These are phyloP conservation scores for Pseudogymnoascus verrucosus DNA, from an alignment of 2,329 filamentous ascomycete genomes.

Conservation along the genomic window DNA sequence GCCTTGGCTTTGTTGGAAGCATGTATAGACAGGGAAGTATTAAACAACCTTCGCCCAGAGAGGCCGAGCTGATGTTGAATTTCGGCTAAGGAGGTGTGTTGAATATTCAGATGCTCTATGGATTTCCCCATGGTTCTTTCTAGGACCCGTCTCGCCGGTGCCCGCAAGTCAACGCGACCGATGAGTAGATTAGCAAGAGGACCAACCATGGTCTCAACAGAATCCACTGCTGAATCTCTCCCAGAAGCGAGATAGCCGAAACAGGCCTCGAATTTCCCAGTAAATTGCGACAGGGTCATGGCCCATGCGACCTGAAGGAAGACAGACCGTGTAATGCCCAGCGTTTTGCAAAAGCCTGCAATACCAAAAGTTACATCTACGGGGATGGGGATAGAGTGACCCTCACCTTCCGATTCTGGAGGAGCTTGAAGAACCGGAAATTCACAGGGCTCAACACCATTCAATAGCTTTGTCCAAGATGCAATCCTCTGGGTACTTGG, in stretches of 20 bases:
- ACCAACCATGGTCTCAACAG: constrained; percentile 40
- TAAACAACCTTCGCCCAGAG: constrained; percentile 18
- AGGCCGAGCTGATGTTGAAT: constrained; percentile 27
- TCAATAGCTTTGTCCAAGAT: constrained; percentile 25
- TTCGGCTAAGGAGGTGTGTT: constrained; percentile 36
- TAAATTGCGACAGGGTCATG: constrained; percentile 34
- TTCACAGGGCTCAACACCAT: constrained; percentile 23
- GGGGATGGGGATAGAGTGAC: constrained; percentile 12
- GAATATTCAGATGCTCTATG: constrained; percentile 27
- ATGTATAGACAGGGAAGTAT: constrained; percentile 19
- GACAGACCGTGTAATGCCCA: constrained; percentile 33
- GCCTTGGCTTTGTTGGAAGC: neutral
- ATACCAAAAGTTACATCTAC: constrained; percentile 17
- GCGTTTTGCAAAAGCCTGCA: constrained; percentile 31
- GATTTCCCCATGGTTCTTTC: constrained; percentile 10
- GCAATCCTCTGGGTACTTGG: constrained; percentile 11
- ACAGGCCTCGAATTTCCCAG: constrained; percentile 29
- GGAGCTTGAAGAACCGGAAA: constrained; percentile 29
- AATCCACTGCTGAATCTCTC: constrained; percentile 36
- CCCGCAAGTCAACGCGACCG: constrained; percentile 20
- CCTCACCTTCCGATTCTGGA: constrained; percentile 14
- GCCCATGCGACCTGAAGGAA: constrained; percentile 46
- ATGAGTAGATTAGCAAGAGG: constrained; percentile 35
- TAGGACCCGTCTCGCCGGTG: neutral
- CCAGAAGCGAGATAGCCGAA: constrained; percentile 35